Percentiles rank a stretch among this genome's conserved stretches.
These are phyloP conservation scores for Pyrus communis DNA, from an alignment of 306 rosid species.

Conservation along the genomic window DNA sequence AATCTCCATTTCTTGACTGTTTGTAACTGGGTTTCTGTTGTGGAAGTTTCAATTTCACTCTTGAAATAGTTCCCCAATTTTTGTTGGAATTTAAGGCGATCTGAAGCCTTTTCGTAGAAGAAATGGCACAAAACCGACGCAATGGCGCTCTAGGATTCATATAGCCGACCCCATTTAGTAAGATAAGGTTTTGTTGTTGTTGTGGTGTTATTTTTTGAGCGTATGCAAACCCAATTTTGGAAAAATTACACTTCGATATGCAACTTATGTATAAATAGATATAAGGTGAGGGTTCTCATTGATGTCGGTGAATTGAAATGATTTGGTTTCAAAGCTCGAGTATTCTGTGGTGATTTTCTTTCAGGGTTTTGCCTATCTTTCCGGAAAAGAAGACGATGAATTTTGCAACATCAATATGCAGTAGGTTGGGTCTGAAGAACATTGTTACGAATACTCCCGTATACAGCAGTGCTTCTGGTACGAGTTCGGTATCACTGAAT, in stretches of 20 bases:
- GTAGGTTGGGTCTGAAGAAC: slow-evolving; percentile 61
- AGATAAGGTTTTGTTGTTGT: too few species aligned
- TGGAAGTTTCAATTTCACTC: background rate
- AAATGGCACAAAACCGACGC: too few species aligned
- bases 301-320: background rate
- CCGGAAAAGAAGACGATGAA: slow-evolving; percentile 35
- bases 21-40: background rate
- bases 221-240: too few species aligned
- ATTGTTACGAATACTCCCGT: slow-evolving; percentile 44
- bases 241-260: background rate
- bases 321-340: background rate
- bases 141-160: too few species aligned
- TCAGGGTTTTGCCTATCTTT: slow-evolving; percentile 8
- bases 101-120: background rate
- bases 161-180: too few species aligned
- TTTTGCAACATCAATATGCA: slow-evolving; percentile 47
- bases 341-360: background rate
- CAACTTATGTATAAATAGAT: background rate
- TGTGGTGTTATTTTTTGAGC: background rate
- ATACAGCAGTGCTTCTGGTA: slow-evolving; percentile 52
- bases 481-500: slow-evolving; percentile 4
- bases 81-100: background rate
- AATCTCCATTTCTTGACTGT: background rate
- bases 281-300: background rate
- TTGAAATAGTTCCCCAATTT: background rate